These are phyloP conservation scores for Coix lacrymajobi DNA, from an alignment of 176 grass and related monocot genomes.

Conservation along the genomic window DNA sequence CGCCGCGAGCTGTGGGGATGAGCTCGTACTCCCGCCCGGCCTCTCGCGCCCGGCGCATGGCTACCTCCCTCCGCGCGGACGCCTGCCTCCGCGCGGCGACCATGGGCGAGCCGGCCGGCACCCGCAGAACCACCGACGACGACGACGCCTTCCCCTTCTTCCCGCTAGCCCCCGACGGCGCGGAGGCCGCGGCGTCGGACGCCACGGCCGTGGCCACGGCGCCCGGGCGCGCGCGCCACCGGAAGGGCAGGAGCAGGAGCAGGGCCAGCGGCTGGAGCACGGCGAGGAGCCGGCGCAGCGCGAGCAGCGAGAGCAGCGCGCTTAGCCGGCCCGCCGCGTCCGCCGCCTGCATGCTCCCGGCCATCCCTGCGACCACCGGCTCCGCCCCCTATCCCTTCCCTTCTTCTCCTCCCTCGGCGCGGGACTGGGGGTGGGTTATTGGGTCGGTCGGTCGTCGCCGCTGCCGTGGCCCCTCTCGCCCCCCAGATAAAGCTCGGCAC, in stretches of 20 bases:
- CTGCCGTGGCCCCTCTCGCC: not conserved
- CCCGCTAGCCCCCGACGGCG: not conserved
- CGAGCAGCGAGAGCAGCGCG: constrained; percentile 55
- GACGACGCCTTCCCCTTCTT: constrained; percentile 44
- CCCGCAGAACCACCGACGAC: constrained; percentile 35
- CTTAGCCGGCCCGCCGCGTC: constrained; percentile 61
- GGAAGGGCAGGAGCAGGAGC: constrained; percentile 60
- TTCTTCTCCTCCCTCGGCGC: not conserved
- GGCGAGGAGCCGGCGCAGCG: constrained; percentile 50
- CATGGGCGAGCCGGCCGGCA: constrained; percentile 43
- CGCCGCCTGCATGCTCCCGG: constrained; percentile 72
- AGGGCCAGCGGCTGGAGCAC: constrained; percentile 46
- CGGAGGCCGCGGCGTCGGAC: constrained; percentile 17
- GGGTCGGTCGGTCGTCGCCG: not conserved
- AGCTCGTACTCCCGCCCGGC: constrained; percentile 48
- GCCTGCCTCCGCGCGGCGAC: constrained; percentile 43
- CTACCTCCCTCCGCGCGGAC: constrained; percentile 39
- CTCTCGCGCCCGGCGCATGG: constrained; percentile 28
- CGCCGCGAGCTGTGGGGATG: constrained; percentile 51
- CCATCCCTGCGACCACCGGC: constrained; percentile 26
- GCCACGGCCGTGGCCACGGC: not conserved
- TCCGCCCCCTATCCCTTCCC: not conserved
- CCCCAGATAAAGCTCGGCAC: not conserved
- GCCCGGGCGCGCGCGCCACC: constrained; percentile 14
- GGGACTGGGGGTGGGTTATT: not conserved